Conservation (phyloP, 192 early-diverging fungal genomes). For the Chytriomyces hyalinus region DNA sequence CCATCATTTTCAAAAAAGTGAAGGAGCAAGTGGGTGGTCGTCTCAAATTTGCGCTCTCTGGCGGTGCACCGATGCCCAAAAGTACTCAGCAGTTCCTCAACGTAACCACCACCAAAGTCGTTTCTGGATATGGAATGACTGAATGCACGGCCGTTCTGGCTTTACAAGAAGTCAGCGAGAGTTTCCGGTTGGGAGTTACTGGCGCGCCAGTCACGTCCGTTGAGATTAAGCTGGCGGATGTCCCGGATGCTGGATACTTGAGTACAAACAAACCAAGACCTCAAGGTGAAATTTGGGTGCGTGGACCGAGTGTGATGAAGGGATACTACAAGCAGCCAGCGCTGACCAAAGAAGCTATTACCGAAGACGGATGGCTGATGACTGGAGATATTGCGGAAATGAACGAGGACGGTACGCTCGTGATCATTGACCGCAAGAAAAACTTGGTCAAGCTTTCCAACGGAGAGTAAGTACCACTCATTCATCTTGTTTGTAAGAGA, state of each 20-base stretch:
- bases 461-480: slow-evolving; percentile 62
- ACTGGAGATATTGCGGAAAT: slow-evolving; percentile 92
- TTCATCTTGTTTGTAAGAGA: neutral
- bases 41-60: slow-evolving; percentile 80
- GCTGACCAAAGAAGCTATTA: slow-evolving; percentile 69
- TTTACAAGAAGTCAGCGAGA: slow-evolving; percentile 37
- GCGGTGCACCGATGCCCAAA: slow-evolving; percentile 86
- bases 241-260: slow-evolving; percentile 44
- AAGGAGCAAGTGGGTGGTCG: slow-evolving; percentile 85
- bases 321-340: slow-evolving; percentile 82
- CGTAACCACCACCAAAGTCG: slow-evolving; percentile 74
- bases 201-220: slow-evolving; percentile 78
- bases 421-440: slow-evolving; percentile 90
- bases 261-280: slow-evolving; percentile 43
- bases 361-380: slow-evolving; percentile 83
- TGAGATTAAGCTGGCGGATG: slow-evolving; percentile 80
- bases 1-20: slow-evolving; percentile 84
- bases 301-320: slow-evolving; percentile 76
- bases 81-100: slow-evolving; percentile 87
- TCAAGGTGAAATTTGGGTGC: slow-evolving; percentile 84
- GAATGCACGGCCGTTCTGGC: slow-evolving; percentile 74
- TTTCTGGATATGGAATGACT: slow-evolving; percentile 88
- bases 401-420: slow-evolving; percentile 75
- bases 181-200: slow-evolving; percentile 57
- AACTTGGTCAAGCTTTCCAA: slow-evolving; percentile 91